Percentiles rank a stretch among this genome's conserved stretches.
phyloP scores from a whole-genome alignment of 2,329 filamentous ascomycete genomes.

The Cercospora beticola region DNA sequence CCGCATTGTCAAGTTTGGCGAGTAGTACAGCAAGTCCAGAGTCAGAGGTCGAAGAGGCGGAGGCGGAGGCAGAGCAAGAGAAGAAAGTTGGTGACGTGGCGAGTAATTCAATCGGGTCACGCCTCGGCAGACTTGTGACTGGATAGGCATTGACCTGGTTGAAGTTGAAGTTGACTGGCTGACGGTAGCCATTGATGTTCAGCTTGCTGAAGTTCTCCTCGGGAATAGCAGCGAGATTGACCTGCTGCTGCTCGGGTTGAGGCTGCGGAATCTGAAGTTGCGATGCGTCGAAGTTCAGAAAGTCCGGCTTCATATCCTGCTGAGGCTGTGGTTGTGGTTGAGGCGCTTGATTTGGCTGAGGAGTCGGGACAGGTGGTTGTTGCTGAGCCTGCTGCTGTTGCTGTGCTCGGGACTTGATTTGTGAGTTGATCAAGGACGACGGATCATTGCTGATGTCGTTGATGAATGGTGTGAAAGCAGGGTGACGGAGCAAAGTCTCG shows the following conservation, averaged over 20 bases:
- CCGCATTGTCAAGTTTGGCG: slow-evolving; percentile 35
- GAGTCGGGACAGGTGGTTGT: slow-evolving; percentile 19
- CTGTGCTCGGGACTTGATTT: slow-evolving; percentile 35
- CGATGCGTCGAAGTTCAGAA: slow-evolving; percentile 40
- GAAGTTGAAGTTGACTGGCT: slow-evolving; percentile 46
- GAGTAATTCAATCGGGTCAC: slow-evolving; percentile 31
- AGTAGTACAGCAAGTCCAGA: slow-evolving; percentile 30
- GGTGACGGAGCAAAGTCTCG: slow-evolving; percentile 63
- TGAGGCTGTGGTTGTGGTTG: slow-evolving; percentile 35
- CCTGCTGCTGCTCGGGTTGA: slow-evolving; percentile 44
- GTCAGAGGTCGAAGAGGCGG: slow-evolving; percentile 19
- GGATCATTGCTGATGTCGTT: slow-evolving; percentile 45
- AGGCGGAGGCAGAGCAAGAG: slow-evolving; percentile 19
- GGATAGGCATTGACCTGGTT: slow-evolving; percentile 37
- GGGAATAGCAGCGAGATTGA: slow-evolving; percentile 80
- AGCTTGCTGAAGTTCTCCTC: slow-evolving; percentile 78
- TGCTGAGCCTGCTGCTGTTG: slow-evolving; percentile 29
- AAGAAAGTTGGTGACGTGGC: slow-evolving; percentile 23
- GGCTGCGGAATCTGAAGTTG: slow-evolving; percentile 38
- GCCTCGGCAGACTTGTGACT: slow-evolving; percentile 34
- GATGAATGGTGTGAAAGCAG: slow-evolving; percentile 49
- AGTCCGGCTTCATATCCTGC: slow-evolving; percentile 38
- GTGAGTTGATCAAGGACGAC: slow-evolving; percentile 33
- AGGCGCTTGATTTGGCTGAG: slow-evolving; percentile 21
- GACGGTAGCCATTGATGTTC: slow-evolving; percentile 54